Percentiles rank a stretch among this genome's conserved stretches.
phyloP scores from a whole-genome alignment of 2,329 filamentous ascomycete genomes.

The Parasarocladium wereldwijsianum region DNA sequence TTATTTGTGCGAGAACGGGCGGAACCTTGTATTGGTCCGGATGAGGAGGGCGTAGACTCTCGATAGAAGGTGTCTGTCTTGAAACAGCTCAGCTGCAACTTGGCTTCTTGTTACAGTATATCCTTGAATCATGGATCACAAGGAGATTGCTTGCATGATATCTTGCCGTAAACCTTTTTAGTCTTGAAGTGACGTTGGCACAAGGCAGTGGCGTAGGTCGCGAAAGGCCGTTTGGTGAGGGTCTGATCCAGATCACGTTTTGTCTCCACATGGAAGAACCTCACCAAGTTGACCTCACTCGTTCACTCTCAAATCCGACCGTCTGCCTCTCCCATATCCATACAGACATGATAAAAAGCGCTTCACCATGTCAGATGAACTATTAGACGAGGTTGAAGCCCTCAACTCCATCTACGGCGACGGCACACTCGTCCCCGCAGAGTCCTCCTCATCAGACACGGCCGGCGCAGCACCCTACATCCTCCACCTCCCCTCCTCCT shows the following conservation, averaged over 20 bases:
- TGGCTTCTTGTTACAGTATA: constrained; percentile 11
- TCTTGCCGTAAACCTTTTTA: too few species aligned
- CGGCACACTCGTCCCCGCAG: constrained; percentile 38
- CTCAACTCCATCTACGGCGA: constrained; percentile 76
- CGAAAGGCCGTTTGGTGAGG: too few species aligned
- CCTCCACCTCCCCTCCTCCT: constrained; percentile 51
- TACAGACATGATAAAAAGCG: too few species aligned
- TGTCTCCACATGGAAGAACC: too few species aligned
- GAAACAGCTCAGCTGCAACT: constrained; percentile 2
- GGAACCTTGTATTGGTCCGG: constrained; percentile 4
- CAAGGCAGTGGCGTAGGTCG: too few species aligned
- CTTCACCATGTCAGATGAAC: constrained; percentile 37
- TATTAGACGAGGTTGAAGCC: constrained; percentile 62
- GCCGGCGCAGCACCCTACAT: constrained; percentile 30
- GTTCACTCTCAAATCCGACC: too few species aligned
- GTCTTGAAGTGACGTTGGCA: too few species aligned
- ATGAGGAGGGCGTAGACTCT: constrained; percentile 2
- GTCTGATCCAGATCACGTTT: background rate
- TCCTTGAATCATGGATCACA: too few species aligned
- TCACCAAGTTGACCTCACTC: too few species aligned
- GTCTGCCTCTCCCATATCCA: too few species aligned
- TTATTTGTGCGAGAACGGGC: constrained; percentile 1
- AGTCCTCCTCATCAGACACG: too few species aligned
- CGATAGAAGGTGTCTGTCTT: constrained; percentile 3
- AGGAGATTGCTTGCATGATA: too few species aligned